Base-by-base conservation (phyloP, 176 grass and related monocot species). In the Aegilops speltoides region DNA sequence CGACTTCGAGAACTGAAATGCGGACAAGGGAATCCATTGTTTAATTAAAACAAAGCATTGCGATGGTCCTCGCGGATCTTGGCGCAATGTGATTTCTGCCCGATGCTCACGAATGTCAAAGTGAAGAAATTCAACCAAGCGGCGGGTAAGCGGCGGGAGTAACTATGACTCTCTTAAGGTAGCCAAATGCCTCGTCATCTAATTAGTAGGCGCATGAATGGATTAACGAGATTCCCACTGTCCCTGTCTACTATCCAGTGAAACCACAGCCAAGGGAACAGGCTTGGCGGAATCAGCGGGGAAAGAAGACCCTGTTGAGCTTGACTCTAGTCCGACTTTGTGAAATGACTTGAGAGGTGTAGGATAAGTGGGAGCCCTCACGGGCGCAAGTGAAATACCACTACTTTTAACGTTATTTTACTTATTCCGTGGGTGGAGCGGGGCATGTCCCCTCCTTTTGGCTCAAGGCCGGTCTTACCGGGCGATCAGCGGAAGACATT, bases 21-120 rank as follows among this genome's bases (percentile, higher is more conserved):
- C 60, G 72, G 67, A 87, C 86, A 91, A 91, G 89, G 87, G 89
- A 94, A 94, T 94, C 87, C 36, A n/a, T n/a, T 92, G 78, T 91
- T 94, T 94, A 94, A 94, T 92, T 94, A 94, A 94, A 94, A 89
- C 80, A 94, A 91, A 94, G 89, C 89, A 94, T 91, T 91, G 92
- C 84, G 87, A 91, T 91, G 84, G 89, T 94, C 92, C 92, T 37
- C 13, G 73, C 81, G 87, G 83, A 93, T 94, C 89, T 40, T 89
- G 19, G 89, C 84, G 84, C 92, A 89, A 91, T 91, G 86, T 89
- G 92, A 89, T 91, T 94, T 91, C 74, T 91, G 80, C 89, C 89
- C 56, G 72, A 91, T 89, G 87, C 89, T 89, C 85, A n/a, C 90
- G 84, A 92, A 94, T 94, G 87, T 94, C 92, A 94, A 95, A 92